Conservation (phyloP, 345 rosid species). For the Linum tenue region DNA sequence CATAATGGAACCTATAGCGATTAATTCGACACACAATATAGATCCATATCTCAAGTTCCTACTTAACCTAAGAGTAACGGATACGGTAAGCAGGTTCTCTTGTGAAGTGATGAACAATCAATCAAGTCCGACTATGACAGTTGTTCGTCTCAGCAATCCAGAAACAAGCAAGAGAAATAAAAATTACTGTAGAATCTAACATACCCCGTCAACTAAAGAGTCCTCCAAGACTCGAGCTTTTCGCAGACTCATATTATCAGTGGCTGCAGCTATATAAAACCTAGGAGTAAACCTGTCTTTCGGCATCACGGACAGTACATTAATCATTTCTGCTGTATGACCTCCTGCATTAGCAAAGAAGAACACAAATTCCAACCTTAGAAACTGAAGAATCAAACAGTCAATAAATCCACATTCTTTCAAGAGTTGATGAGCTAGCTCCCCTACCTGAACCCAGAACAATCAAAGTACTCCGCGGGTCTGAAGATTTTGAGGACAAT, state of each 20-base stretch:
- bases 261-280: constrained; percentile 77
- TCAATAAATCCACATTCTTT: not conserved
- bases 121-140: too few relatives aligned
- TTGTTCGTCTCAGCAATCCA: not conserved
- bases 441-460: constrained; percentile 4
- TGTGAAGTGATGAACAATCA: too few relatives aligned
- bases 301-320: constrained; percentile 52
- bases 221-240: constrained; percentile 70
- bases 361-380: not conserved
- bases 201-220: constrained; percentile 39
- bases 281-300: constrained; percentile 58
- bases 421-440: not conserved
- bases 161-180: not conserved
- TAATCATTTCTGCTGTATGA: constrained; percentile 97
- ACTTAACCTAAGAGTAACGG: too few relatives aligned
- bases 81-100: too few relatives aligned
- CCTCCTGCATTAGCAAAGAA: constrained; percentile 43
- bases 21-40: not conserved
- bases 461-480: constrained; percentile 15
- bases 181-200: too few relatives aligned
- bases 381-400: not conserved
- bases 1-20: not conserved
- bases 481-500: too few relatives aligned
- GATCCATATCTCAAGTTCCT: too few relatives aligned
- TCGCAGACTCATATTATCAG: constrained; percentile 90